phyloP scores from a whole-genome alignment of 768 basidiomycete species.

The Leucogyrophana mollusca region DNA sequence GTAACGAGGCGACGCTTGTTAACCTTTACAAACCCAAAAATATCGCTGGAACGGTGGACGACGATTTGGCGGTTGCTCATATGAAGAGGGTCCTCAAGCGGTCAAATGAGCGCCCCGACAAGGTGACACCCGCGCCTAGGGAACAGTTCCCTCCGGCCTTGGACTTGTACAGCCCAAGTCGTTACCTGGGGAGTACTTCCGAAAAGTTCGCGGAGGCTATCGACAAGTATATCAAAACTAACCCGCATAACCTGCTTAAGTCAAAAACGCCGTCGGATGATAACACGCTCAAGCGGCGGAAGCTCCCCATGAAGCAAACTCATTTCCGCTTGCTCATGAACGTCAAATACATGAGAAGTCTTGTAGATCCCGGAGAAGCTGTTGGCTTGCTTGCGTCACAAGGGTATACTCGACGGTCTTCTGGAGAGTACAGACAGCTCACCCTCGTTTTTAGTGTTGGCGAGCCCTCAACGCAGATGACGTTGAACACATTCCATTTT shows the following conservation, averaged over 20 bases:
- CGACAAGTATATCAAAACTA: conserved; percentile 73
- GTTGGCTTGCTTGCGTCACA: conserved; percentile 96
- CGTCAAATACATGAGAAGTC: conserved; percentile 87
- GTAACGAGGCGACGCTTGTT: conserved; percentile 79
- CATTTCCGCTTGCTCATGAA: conserved; percentile 85
- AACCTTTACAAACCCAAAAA: conserved; percentile 65
- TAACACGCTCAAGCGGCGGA: conserved; percentile 42
- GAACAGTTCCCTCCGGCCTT: conserved; percentile 71
- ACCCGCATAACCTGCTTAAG: conserved; percentile 53
- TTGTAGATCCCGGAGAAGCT: conserved; percentile 98
- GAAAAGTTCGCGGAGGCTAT: conserved; percentile 86
- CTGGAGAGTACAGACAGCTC: neutral
- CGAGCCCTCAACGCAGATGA: conserved; percentile 99
- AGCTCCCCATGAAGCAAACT: conserved; percentile 43
- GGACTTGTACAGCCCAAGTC: conserved; percentile 72
- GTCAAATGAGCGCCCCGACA: conserved; percentile 44
- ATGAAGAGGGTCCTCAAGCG: conserved; percentile 92
- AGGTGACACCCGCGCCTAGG: conserved; percentile 45
- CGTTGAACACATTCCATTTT: conserved; percentile 98
- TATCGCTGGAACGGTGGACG: conserved; percentile 58
- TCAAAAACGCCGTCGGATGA: conserved; percentile 38
- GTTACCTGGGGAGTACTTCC: conserved; percentile 86
- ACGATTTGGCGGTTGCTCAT: conserved; percentile 64
- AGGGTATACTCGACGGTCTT: conserved; percentile 56
- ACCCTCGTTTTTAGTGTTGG: conserved; percentile 64